Evolutionary conservation across 2,329 filamentous ascomycete genomes (phyloP), one percentile per base, ranked within the genome.

Genomic region (Mariannaea elegans): DNA sequence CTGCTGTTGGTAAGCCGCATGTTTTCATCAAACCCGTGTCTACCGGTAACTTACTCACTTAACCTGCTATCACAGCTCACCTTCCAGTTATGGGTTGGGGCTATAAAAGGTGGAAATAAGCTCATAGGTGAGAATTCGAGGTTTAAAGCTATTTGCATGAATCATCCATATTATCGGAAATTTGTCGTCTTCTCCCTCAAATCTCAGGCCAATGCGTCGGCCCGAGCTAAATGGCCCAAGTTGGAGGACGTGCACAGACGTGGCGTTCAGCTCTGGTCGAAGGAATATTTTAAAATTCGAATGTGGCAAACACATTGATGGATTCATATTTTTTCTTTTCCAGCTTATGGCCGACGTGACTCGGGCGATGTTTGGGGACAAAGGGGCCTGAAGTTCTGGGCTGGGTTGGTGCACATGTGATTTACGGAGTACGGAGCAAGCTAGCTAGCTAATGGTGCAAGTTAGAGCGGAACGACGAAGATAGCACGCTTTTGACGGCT

Each of bases 91-190:
- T 27, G 24, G 24, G 19, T 21, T 12, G 21, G 19, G 13, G 4
- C 16, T 9, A 18, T n/a, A 39, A 16, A 39, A n/a, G 36, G 36
- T 39, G 36, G 36, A 39, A 49, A 16, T 41, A 21, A 38, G 16
- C 16, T 31, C 34, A 41, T n/a, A 29, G 23, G 19, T 14, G 14
- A 47, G 19, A 14, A 45, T 39, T 41, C 7, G 41, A 21, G 14
- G 13, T 38, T 8, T 18, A 12, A 23, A n/a, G 38, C 21, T 23
- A 7, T 23, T 39, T 32, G 56, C 50, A 59, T 59, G 56, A 59
- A 59, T 59, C 38, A 27, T 18, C 46, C 21, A 50, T 50, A 50
- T 50, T 50, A 53, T 49, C 41, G 32, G 56, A 50, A 48, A 54
- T 41, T 54, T 36, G 32, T 52, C 41, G 27, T 39, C 23, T n/a